Percentiles rank a stretch among this genome's conserved stretches.
Conservation (phyloP, 257 asterid species). For the Nicotiana undulata region DNA sequence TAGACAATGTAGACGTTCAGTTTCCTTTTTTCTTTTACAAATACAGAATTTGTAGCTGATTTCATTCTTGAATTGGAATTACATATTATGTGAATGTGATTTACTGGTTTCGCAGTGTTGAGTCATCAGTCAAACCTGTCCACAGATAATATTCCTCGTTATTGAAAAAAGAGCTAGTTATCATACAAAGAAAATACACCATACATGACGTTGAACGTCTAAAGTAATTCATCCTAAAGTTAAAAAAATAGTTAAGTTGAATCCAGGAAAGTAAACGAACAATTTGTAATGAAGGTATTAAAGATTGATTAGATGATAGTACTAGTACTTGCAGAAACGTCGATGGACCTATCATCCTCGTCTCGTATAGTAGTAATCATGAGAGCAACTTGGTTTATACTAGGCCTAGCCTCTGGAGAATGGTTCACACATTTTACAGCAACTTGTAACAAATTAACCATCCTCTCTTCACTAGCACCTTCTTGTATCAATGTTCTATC, state of each 20-base stretch:
- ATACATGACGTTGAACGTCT: not conserved
- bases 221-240: not conserved
- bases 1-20: not conserved
- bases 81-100: not conserved
- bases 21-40: not conserved
- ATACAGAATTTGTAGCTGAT: not conserved
- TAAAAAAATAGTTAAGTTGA: not conserved
- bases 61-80: not conserved
- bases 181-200: too few species aligned
- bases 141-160: not conserved
- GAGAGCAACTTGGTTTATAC: constrained; percentile 41
- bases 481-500: constrained; percentile 49
- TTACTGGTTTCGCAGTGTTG: not conserved
- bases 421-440: constrained; percentile 51
- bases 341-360: constrained; percentile 61
- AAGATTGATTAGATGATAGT: not conserved
- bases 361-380: constrained; percentile 40
- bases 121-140: not conserved
- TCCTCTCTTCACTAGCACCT: constrained; percentile 64
- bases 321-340: constrained; percentile 30
- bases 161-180: not conserved
- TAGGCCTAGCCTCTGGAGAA: constrained; percentile 38
- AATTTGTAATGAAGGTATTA: not conserved
- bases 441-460: constrained; percentile 54
- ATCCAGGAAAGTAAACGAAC: not conserved